Evolutionary conservation across 352 stramenopile genomes (phyloP).

Genomic region (Phytopythium oedochilum): DNA sequence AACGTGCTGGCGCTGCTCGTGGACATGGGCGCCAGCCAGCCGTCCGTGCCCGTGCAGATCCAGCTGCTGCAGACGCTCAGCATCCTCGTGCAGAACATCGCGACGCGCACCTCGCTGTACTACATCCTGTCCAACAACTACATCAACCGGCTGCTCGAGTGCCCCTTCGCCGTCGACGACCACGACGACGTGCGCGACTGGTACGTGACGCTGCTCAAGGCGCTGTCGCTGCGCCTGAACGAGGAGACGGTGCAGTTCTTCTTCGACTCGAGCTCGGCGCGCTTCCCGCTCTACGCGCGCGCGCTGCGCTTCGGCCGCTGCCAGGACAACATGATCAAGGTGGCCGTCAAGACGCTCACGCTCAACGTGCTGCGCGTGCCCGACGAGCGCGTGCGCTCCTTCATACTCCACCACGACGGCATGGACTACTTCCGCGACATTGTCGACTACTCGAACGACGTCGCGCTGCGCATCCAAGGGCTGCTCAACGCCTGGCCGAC

Average conservation of each 20-base stretch:
- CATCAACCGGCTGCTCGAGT: slow-evolving; percentile 91
- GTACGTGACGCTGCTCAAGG: slow-evolving; percentile 88
- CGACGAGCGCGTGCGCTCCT: slow-evolving; percentile 69
- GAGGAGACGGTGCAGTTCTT: slow-evolving; percentile 90
- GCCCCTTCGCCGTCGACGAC: slow-evolving; percentile 51
- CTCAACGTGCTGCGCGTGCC: slow-evolving; percentile 80
- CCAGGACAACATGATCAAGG: slow-evolving; percentile 81
- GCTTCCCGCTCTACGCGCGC: slow-evolving; percentile 74
- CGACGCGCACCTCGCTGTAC: slow-evolving; percentile 89
- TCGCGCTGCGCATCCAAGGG: slow-evolving; percentile 73
- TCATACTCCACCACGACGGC: slow-evolving; percentile 68
- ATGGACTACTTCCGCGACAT: slow-evolving; percentile 81
- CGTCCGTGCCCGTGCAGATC: slow-evolving; percentile 77
- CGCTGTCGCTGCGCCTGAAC: slow-evolving; percentile 81
- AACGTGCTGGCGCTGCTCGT: slow-evolving; percentile 92
- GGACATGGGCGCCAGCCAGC: slow-evolving; percentile 55
- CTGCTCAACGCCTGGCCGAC: slow-evolving; percentile 59
- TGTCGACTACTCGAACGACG: slow-evolving; percentile 66
- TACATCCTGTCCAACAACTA: slow-evolving; percentile 96
- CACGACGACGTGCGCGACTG: slow-evolving; percentile 87
- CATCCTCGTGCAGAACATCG: slow-evolving; percentile 89
- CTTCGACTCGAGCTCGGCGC: slow-evolving; percentile 45
- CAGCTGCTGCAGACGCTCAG: slow-evolving; percentile 93
- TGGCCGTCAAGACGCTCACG: slow-evolving; percentile 84
- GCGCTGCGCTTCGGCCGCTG: slow-evolving; percentile 68